Conservation (phyloP, 495 filamentous ascomycete genomes). For the Aspergillus nidulans region DNA sequence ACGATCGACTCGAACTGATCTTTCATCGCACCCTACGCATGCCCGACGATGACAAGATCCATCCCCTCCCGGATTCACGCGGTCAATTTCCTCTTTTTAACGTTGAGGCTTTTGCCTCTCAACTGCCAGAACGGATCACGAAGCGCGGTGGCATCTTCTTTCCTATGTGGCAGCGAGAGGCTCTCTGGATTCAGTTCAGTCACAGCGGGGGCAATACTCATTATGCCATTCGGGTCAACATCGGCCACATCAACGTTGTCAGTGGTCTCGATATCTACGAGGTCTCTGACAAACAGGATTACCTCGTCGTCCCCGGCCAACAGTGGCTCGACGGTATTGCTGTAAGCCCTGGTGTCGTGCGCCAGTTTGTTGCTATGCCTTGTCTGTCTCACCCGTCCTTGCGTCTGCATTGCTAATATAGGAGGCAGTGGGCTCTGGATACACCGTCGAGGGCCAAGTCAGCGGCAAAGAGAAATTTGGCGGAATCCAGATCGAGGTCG, state of each 20-base stretch:
- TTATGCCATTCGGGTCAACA: neutral
- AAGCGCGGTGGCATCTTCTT: neutral
- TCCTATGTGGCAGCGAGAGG: constrained; percentile 2
- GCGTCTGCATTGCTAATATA: neutral
- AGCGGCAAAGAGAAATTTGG: neutral
- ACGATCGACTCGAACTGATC: neutral
- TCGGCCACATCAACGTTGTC: neutral
- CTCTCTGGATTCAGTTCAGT: neutral
- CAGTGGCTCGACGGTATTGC: constrained; percentile 2
- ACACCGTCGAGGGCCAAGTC: neutral
- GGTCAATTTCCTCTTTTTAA: neutral
- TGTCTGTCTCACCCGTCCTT: neutral
- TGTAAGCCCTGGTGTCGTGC: neutral
- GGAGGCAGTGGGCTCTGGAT: neutral
- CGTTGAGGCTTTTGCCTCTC: neutral
- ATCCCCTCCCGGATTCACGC: neutral
- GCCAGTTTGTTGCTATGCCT: constrained; percentile 1
- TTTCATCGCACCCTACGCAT: constrained; percentile 2
- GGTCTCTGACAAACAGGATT: neutral
- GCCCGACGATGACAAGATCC: neutral
- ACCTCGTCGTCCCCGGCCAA: neutral
- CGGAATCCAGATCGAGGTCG: neutral
- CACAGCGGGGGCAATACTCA: neutral
- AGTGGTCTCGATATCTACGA: neutral
- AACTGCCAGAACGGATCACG: neutral